Evolutionary conservation across 2,329 filamentous ascomycete genomes (phyloP).

Genomic region (Elsinoe batatas): DNA sequence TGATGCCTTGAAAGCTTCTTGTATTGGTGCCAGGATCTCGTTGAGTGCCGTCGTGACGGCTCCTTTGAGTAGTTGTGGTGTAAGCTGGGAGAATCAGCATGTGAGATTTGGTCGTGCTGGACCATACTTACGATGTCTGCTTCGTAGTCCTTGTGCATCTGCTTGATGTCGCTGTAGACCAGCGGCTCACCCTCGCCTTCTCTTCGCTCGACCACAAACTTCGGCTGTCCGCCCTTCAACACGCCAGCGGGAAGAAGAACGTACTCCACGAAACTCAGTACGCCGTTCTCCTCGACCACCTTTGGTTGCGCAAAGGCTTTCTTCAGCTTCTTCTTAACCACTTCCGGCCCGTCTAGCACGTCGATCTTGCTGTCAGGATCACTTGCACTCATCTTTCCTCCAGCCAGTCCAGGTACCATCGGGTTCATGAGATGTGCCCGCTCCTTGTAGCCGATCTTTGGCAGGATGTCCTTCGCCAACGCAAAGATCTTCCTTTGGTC

Average conservation of each 20-base stretch:
- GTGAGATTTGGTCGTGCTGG: neutral
- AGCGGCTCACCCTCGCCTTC: constrained; percentile 65
- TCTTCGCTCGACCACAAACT: constrained; percentile 56
- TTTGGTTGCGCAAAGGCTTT: constrained; percentile 74
- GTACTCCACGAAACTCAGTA: constrained; percentile 77
- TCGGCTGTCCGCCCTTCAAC: constrained; percentile 45
- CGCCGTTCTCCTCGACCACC: constrained; percentile 72
- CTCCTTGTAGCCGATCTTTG: constrained; percentile 74
- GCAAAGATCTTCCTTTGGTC: constrained; percentile 89
- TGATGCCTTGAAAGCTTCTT: constrained; percentile 58
- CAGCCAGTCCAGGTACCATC: constrained; percentile 77
- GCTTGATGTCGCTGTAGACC: constrained; percentile 64
- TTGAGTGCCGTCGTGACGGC: constrained; percentile 66
- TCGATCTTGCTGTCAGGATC: constrained; percentile 82
- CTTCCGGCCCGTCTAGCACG: constrained; percentile 68
- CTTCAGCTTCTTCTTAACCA: constrained; percentile 70
- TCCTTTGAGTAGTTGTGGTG: constrained; percentile 80
- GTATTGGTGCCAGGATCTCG: constrained; percentile 67
- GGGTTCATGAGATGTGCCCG: constrained; percentile 69
- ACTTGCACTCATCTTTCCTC: constrained; percentile 69
- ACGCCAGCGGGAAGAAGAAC: constrained; percentile 69
- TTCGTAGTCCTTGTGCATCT: constrained; percentile 70
- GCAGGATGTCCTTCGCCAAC: constrained; percentile 73
- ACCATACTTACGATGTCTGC: constrained; percentile 57
- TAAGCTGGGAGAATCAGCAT: constrained; percentile 44